A percentile compares a stretch with the other conserved stretches of the same genome.
Conservation (phyloP, 345 rosid species). For the Streptanthus diversifolius region DNA sequence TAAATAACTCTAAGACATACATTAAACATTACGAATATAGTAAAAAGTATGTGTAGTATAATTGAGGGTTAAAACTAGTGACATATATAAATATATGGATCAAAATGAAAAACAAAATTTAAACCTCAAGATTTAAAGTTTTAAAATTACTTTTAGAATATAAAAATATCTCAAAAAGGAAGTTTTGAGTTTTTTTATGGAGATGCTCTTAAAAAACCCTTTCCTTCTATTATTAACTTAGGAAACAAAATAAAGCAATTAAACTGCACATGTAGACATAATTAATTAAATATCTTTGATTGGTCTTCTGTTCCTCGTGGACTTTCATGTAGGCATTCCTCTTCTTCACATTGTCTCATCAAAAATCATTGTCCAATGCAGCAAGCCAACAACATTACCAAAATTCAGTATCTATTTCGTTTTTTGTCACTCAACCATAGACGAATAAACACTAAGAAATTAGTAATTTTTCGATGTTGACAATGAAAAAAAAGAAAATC, state of each 20-base stretch:
- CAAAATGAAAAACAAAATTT: too few relatives aligned
- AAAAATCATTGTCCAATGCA: neutral
- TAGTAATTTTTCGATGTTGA: neutral
- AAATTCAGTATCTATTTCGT: neutral
- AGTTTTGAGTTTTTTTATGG: too few relatives aligned
- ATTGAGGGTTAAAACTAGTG: too few relatives aligned
- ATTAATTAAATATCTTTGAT: neutral
- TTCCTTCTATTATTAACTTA: neutral
- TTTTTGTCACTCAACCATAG: neutral
- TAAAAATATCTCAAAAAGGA: too few relatives aligned
- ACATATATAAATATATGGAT: too few relatives aligned
- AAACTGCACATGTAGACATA: neutral
- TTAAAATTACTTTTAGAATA: too few relatives aligned
- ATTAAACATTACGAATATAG: too few relatives aligned
- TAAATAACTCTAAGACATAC: too few relatives aligned
- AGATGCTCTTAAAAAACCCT: too few relatives aligned
- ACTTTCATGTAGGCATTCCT: neutral
- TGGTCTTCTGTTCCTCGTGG: neutral
- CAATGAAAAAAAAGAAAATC: neutral
- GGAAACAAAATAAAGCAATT: neutral
- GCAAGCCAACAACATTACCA: neutral
- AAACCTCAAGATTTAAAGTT: too few relatives aligned
- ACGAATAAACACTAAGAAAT: neutral
- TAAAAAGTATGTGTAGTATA: too few relatives aligned
- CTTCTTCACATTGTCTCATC: conserved; percentile 4